A percentile compares a stretch with the other conserved stretches of the same genome.
Evolutionary conservation across 2,329 filamentous ascomycete species (phyloP).

Genomic region (Aspergillus fijiensis): DNA sequence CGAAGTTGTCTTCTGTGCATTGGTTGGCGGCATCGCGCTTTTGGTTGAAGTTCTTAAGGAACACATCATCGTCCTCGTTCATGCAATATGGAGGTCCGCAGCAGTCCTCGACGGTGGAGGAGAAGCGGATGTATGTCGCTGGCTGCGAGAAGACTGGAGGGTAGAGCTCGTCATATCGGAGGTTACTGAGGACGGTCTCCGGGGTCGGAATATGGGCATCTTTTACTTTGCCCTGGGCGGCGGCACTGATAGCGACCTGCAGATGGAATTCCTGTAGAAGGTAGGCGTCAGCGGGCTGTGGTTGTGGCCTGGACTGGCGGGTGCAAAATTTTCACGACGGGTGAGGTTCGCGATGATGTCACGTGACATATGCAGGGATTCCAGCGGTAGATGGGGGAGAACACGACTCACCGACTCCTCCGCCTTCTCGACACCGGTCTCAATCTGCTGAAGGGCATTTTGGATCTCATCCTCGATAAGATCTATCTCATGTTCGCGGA

Average conservation of each 20-base stretch:
- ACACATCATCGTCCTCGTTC: slow-evolving; percentile 84
- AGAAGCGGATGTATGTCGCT: slow-evolving; percentile 93
- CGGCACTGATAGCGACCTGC: slow-evolving; percentile 74
- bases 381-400: slow-evolving; percentile 32
- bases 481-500: slow-evolving; percentile 89
- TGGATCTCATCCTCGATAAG: slow-evolving; percentile 82
- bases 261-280: slow-evolving; percentile 82
- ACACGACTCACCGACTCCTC: slow-evolving; percentile 86
- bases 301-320: slow-evolving; percentile 14
- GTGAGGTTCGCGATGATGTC: slow-evolving; percentile 31
- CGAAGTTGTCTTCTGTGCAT: slow-evolving; percentile 87
- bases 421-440: slow-evolving; percentile 93
- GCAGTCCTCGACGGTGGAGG: slow-evolving; percentile 95
- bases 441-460: slow-evolving; percentile 78
- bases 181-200: slow-evolving; percentile 60
- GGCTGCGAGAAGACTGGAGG: slow-evolving; percentile 76
- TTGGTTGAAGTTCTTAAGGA: slow-evolving; percentile 79
- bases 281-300: slow-evolving; percentile 18
- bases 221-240: slow-evolving; percentile 59
- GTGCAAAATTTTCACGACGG: slow-evolving; percentile 36
- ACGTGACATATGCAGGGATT: slow-evolving; percentile 42
- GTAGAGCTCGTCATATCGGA: slow-evolving; percentile 90
- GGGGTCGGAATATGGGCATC: slow-evolving; percentile 68
- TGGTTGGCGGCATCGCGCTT: slow-evolving; percentile 64
- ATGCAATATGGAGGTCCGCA: slow-evolving; percentile 91